Evolutionary conservation across 179 eudicot species (phyloP), one percentile per base, ranked within the genome.

Genomic region (Vitellaria paradoxa): DNA sequence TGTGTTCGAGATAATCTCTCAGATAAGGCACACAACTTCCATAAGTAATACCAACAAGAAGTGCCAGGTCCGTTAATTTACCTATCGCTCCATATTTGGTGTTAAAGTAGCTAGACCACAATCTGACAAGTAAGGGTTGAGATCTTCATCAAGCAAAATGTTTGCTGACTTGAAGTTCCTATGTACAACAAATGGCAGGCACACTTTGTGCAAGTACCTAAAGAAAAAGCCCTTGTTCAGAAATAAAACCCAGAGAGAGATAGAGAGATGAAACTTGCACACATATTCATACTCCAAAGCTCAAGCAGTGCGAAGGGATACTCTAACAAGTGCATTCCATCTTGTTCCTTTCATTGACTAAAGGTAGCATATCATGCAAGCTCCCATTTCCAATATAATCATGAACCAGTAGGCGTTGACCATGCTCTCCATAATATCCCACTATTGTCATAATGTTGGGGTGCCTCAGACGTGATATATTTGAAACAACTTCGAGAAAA

Each of bases 191-290:
- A 98, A 88, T 78, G 99, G 98, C 82, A 92, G 84, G 84, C 98
- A 96, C 40, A 96, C 99, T 86, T 96, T 98, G 82, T 96, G 98
- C 94, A 93, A 85, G 86, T 96, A 96, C 91, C 98, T 93, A 80
- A 60, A 62, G 60, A 74, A 20, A 14, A 7, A 76, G 9, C 56
- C 17, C 65, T 50, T 45, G 60, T 47, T 71, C 45, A 65, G 23
- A 77, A 50, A 9, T 20, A 71, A 74, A 66, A 70, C 45, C 42
- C 40, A 26, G 9, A 17, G 50, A 74, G n/a, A n/a, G n/a, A n/a
- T n/a, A n/a, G n/a, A n/a, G n/a, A n/a, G n/a, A n/a, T n/a, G n/a
- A n/a, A n/a, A 63, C 52, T 5, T 49, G 15, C 1, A 55, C 42
- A 5, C 6, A 68, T n/a, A 45, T n/a, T 77, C 95, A 68, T 96